A percentile compares a stretch with the other conserved stretches of the same genome.
Evolutionary conservation across 306 rosid species (phyloP).

Genomic region (Acacia crassicarpa): DNA sequence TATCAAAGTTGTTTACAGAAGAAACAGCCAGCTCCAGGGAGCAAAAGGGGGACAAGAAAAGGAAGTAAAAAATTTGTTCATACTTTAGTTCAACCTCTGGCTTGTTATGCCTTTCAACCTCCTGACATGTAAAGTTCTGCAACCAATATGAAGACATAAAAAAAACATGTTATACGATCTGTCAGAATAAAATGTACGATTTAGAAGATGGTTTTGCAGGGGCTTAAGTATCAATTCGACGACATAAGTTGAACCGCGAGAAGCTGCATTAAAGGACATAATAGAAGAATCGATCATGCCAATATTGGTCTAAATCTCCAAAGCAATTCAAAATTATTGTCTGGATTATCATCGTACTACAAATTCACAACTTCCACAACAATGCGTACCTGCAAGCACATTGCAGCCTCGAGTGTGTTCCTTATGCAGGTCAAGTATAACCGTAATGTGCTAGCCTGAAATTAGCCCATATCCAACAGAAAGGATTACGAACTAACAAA

Average conservation of each 20-base stretch:
- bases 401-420: constrained; percentile 92
- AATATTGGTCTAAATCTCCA: neutral
- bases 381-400: constrained; percentile 84
- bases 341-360: neutral
- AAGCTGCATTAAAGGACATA: neutral
- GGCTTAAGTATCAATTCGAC: neutral
- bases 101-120: constrained; percentile 98
- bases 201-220: neutral
- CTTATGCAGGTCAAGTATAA: constrained; percentile 83
- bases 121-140: constrained; percentile 97
- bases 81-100: constrained; percentile 96
- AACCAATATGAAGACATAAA: neutral
- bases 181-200: neutral
- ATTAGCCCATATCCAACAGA: neutral
- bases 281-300: neutral
- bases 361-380: neutral
- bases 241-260: neutral
- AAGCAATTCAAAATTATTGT: neutral
- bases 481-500: neutral
- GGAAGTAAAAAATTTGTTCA: constrained; percentile 13
- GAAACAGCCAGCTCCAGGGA: neutral
- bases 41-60: neutral
- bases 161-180: neutral
- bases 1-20: neutral
- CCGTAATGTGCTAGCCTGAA: constrained; percentile 66